A percentile compares a stretch with the other conserved stretches of the same genome.
Evolutionary conservation across 768 basidiomycete genomes (phyloP).

Genomic region (Lactifluus rugatus): DNA sequence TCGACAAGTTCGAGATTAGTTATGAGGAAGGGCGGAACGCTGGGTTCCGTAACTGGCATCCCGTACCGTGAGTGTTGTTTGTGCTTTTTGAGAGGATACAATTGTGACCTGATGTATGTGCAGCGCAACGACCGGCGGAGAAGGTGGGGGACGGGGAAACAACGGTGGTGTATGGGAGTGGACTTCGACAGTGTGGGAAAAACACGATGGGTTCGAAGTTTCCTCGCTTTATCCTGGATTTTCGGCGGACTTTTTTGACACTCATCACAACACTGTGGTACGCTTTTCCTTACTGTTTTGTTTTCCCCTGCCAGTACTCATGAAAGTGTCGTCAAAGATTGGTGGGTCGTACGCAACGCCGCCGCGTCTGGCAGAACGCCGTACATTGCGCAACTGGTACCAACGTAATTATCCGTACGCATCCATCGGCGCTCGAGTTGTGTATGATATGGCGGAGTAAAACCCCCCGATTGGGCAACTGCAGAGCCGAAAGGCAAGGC

Average conservation of each 20-base stretch:
- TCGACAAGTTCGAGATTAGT: slow-evolving; percentile 61
- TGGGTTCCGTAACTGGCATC: slow-evolving; percentile 92
- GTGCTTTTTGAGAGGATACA: neutral
- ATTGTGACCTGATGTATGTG: neutral
- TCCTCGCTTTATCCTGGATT: slow-evolving; percentile 86
- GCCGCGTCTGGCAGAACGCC: slow-evolving; percentile 69
- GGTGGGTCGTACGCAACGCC: slow-evolving; percentile 87
- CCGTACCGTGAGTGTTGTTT: slow-evolving; percentile 58
- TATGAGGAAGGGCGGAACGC: slow-evolving; percentile 73
- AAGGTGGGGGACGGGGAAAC: slow-evolving; percentile 47
- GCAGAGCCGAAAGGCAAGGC: no score
- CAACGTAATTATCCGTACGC: slow-evolving; percentile 86
- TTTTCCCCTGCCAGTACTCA: slow-evolving; percentile 7
- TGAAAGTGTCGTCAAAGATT: slow-evolving; percentile 38
- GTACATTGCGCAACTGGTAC: slow-evolving; percentile 82
- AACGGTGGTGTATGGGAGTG: slow-evolving; percentile 99
- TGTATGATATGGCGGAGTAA: slow-evolving; percentile 34
- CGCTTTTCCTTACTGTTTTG: slow-evolving; percentile 32
- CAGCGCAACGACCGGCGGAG: slow-evolving; percentile 61
- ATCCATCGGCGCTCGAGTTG: slow-evolving; percentile 71
- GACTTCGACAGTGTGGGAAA: slow-evolving; percentile 75
- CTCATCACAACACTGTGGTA: slow-evolving; percentile 77
- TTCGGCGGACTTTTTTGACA: slow-evolving; percentile 88
- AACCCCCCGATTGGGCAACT: neutral
- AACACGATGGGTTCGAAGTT: slow-evolving; percentile 62